Evolutionary conservation across 768 basidiomycete species (phyloP), one percentile per base, ranked within the genome.

Genomic region (Leccinum sublutescens): DNA sequence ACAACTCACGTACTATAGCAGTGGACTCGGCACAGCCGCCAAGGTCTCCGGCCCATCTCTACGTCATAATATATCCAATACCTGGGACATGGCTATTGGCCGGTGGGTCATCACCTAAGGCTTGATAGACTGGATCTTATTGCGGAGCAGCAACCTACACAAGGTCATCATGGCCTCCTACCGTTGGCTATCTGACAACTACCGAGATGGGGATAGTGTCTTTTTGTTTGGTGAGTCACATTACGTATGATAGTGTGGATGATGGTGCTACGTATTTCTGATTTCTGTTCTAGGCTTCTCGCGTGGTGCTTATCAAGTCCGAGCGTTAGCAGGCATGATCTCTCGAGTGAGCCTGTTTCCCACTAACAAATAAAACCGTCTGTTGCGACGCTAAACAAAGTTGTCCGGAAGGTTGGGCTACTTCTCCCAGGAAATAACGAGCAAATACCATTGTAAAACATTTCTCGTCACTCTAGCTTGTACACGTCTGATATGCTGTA

Each of bases 241-340:
- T 25, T 33, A 27, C 34, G 23, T 19, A 23, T 10, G 14, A 6
- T 38, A 45, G 21, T 50, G 9, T 14, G 25, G 48, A 25, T 23
- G 1, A 1, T 38, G 21, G 21, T 23, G 21, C 29, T 15, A 21
- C 10, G 1, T 34, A 34, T 34, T n/a, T 38, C 62, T 64, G 14
- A 69, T 29, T 12, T 50, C 4, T 15, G 7, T 27, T 33, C 10
- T 34, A 80, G 79, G 79, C 4, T 81, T 77, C 61, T 80, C 80
- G 1, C 77, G 80, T 14, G 79, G 79, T 7, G 80, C 78, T 17
- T 81, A 78, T 60, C 79, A 80, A 63, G 77, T 75, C 3, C 74
- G 79, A 29, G 74, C 69, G 1, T 51, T 80, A 45, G 76, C 79
- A 2, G 79, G 68, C 21, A 80, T 80, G 79, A 78, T 80, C 17